Evolutionary conservation across 495 filamentous ascomycete species (phyloP), one percentile per base, ranked within the genome.

Genomic region (Lichenothelia convexa): DNA sequence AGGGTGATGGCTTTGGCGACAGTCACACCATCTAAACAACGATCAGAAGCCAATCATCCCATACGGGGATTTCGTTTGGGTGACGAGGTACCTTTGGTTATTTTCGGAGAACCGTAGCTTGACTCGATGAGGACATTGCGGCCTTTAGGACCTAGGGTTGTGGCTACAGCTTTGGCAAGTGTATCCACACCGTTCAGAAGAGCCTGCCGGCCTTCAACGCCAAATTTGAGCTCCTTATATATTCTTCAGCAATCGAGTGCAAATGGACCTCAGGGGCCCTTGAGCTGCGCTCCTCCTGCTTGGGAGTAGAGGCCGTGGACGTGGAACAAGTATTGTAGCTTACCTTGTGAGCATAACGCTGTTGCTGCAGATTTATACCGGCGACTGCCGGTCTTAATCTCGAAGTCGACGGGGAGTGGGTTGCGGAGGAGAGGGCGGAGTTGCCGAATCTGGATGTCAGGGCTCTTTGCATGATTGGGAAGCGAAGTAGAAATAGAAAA

Each of bases 71-170:
- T 21, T 22, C 11, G 12, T 31, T 1, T 11, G 30, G 8, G 16
- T 16, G 5, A 18, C 20, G 32, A 57, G 68, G 41, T 68, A 92
- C 87, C 89, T 68, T 97, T 97, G 51, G 89, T 97, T 60, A 97
- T 97, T 70, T 95, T 97, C 44, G 89, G 89, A 32, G 89, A 91
- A 53, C 91, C 91, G 56, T 92, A 97, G 62, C 78, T 75, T 32
- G 87, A 93, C 65, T 97, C 89, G 42, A 97, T 97, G 47, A 97
- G 55, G 43, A 97, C 89, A 67, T 94, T 95, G 48, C 89, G 76
- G 56, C 89, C 89, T 71, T 97, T 97, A 46, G 89, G 89, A 36
- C 89, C 89, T 27, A 97, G 70, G 42, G 89, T 97, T 40, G 91
- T 93, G 30, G 89, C 80, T 38, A 97, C 89, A 39, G 89, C 89